Base-by-base conservation (phyloP, 495 filamentous ascomycete species). In the Umbilicaria muhlenbergii region DNA sequence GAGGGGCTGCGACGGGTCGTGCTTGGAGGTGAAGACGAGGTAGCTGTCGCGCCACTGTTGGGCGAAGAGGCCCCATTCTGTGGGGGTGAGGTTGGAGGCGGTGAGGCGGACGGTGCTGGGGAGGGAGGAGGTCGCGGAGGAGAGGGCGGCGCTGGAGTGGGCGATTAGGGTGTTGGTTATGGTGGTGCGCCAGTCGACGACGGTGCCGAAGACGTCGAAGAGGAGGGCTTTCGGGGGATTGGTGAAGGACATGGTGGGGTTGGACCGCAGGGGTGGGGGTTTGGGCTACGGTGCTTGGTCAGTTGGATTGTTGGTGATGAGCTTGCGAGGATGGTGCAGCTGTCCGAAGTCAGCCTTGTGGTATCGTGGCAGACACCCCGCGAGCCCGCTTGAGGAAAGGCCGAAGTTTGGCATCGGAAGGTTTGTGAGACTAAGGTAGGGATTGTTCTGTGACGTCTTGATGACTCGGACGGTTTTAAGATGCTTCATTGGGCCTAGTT, bases 171-270 rank as follows among this genome's bases (percentile, higher is more conserved):
- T 69, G 12, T 63, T 54, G 17, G 63, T 70, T 17, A 89, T 68
- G 28, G 71, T 70, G 28, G 59, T 63, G 41, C 81, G 73, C 78
- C 81, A 84, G 63, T 83, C 66, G 19, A 88, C 82, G 42, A 78
- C 70, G 4, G 83, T 88, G 48, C 84, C 85, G 62, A 89, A 89
- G 52, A 81, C 54, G 41, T 78, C 74, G 57, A 78, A 78, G 47
- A 78, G 63, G n/a, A 78, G 56, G 13, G 62, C 67, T 43, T 59
- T 51, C 10, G 68, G 68, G 7, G 55, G 56, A 19, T 58, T 40
- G 33, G 42, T 44, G 28, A 52, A 45, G 19, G 58, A 45, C 64
- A 67, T 68, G 19, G 28, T 46, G 21, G 38, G 19, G 28, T 46
- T 24, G 38, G 24, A 5, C 7, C 7, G 5, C 24, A 5, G 24